Conservation (phyloP, 225 moss, liverwort and hornwort genomes). For the Lunularia cruciata region DNA sequence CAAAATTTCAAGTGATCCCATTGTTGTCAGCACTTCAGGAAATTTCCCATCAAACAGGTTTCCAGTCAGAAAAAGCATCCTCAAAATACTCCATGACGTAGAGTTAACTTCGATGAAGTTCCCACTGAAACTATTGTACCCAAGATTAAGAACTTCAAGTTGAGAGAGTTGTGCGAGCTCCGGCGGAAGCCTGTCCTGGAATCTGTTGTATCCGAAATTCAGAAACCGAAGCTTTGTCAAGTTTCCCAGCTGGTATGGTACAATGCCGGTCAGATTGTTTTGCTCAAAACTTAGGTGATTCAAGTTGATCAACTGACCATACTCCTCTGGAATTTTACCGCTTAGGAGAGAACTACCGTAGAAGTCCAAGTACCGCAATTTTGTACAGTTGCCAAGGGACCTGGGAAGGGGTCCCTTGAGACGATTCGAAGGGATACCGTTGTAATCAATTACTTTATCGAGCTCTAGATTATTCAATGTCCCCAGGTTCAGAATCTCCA, state of each 20-base stretch:
- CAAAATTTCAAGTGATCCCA: neutral
- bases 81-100: conserved; percentile 32
- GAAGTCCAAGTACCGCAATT: conserved; percentile 3
- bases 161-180: conserved; percentile 29
- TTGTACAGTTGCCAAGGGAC: neutral
- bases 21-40: conserved; percentile 13
- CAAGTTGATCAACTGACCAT: conserved; percentile 22
- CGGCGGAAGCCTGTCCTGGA: conserved; percentile 23
- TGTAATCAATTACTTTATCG: neutral
- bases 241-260: conserved; percentile 27
- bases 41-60: conserved; percentile 49
- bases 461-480: neutral
- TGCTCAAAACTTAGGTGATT: neutral
- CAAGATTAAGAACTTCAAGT: neutral
- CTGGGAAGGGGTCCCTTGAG: neutral
- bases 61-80: conserved; percentile 26
- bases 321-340: conserved; percentile 26
- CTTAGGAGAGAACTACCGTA: conserved; percentile 42
- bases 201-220: conserved; percentile 1
- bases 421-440: neutral
- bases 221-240: neutral
- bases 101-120: neutral
- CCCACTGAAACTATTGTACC: neutral
- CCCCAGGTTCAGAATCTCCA: conserved; percentile 1
- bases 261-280: conserved; percentile 22